Percentiles rank a stretch among this genome's conserved stretches.
Conservation (phyloP, 805 yeast species). For the Candida andamanensis region DNA sequence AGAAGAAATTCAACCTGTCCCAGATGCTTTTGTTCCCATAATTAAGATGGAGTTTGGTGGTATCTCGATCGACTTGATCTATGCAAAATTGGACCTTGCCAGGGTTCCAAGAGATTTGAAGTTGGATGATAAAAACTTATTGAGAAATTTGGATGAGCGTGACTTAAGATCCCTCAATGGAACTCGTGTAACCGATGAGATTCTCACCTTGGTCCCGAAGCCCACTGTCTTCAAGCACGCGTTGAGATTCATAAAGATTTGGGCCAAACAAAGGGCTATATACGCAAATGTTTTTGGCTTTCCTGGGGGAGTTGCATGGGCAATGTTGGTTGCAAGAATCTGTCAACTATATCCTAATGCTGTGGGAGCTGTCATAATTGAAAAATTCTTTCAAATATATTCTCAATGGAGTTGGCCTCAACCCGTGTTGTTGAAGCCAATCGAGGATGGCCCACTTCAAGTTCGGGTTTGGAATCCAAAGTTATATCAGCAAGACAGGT, state of each 20-base stretch:
- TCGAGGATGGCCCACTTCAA: slow-evolving; percentile 95
- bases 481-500: slow-evolving; percentile 80
- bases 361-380: slow-evolving; percentile 85
- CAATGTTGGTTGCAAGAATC: slow-evolving; percentile 96
- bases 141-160: slow-evolving; percentile 84
- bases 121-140: slow-evolving; percentile 76
- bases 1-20: slow-evolving; percentile 88
- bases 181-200: slow-evolving; percentile 95
- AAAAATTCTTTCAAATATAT: slow-evolving; percentile 81
- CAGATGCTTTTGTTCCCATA: slow-evolving; percentile 97
- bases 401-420: slow-evolving; percentile 98
- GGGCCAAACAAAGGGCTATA: slow-evolving; percentile 95
- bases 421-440: slow-evolving; percentile 86
- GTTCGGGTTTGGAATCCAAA: slow-evolving; percentile 97
- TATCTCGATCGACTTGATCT: slow-evolving; percentile 87
- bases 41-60: slow-evolving; percentile 86
- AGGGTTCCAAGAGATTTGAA: slow-evolving; percentile 74
- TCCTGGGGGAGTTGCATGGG: slow-evolving; percentile 99
- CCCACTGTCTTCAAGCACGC: slow-evolving; percentile 92
- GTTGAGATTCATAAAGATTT: slow-evolving; percentile 83
- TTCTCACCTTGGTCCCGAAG: slow-evolving; percentile 82
- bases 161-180: slow-evolving; percentile 91
- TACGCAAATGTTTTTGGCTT: slow-evolving; percentile 95
- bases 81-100: slow-evolving; percentile 77
- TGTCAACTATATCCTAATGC: slow-evolving; percentile 97